These are phyloP conservation scores for Hyphopichia homilentoma DNA, from an alignment of 805 yeast species.

Conservation along the genomic window DNA sequence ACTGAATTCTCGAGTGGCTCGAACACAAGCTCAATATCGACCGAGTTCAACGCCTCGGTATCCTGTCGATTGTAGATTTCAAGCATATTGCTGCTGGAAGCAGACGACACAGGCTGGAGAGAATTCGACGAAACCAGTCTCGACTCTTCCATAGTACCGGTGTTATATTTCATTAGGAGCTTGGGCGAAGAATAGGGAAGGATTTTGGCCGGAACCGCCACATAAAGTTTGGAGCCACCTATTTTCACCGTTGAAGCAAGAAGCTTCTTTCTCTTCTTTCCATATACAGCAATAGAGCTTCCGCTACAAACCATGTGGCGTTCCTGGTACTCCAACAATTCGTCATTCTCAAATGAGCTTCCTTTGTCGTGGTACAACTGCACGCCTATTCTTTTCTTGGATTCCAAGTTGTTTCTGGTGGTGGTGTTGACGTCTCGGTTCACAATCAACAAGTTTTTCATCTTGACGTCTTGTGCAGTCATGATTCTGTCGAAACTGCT, in stretches of 20 bases:
- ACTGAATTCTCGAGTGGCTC: slow-evolving; percentile 15
- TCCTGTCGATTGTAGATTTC: slow-evolving; percentile 28
- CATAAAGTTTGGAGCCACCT: slow-evolving; percentile 32
- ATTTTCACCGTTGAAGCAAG: slow-evolving; percentile 28
- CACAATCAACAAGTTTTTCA: slow-evolving; percentile 23
- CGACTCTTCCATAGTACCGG: slow-evolving; percentile 9
- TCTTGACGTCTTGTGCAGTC: slow-evolving; percentile 26
- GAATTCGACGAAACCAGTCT: slow-evolving; percentile 3
- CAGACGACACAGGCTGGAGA: slow-evolving; percentile 12
- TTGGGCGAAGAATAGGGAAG: slow-evolving; percentile 36
- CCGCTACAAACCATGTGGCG: slow-evolving; percentile 27
- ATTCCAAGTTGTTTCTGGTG: slow-evolving; percentile 2
- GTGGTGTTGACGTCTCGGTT: slow-evolving; percentile 5
- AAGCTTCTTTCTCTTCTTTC: slow-evolving; percentile 35
- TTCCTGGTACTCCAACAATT: slow-evolving; percentile 10
- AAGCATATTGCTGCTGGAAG: slow-evolving; percentile 17
- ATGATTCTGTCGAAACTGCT: slow-evolving; percentile 24
- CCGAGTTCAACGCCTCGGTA: slow-evolving; percentile 14
- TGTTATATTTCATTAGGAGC: slow-evolving; percentile 34
- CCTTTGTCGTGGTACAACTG: slow-evolving; percentile 6
- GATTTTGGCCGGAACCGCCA: slow-evolving; percentile 28
- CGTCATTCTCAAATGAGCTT: slow-evolving; percentile 4
- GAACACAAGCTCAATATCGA: slow-evolving; percentile 28
- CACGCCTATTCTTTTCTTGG: slow-evolving; percentile 7
- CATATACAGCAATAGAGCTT: slow-evolving; percentile 19